phyloP scores from a whole-genome alignment of 2,329 filamentous ascomycete genomes.

The Leptographium flavum region DNA sequence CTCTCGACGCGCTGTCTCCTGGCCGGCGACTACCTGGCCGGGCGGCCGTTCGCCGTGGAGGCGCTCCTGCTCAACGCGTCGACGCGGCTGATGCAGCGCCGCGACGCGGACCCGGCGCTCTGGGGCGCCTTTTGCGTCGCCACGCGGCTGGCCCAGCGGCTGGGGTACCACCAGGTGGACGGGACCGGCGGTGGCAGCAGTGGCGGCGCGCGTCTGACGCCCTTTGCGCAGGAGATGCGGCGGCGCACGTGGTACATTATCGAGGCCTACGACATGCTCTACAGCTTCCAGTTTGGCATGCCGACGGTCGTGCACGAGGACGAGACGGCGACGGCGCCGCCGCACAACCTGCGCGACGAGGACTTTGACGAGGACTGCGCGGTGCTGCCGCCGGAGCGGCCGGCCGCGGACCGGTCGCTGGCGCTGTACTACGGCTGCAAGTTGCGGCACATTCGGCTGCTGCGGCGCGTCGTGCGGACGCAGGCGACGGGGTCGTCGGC shows the following conservation, averaged over 20 bases:
- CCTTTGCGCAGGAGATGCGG: constrained; percentile 37
- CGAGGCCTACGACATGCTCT: constrained; percentile 32
- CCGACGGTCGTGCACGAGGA: constrained; percentile 32
- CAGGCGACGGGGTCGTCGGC: constrained; percentile 24
- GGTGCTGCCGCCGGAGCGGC: constrained; percentile 40
- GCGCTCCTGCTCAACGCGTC: constrained; percentile 31
- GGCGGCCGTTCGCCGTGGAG: constrained; percentile 30
- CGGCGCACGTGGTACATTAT: constrained; percentile 34
- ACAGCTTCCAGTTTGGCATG: constrained; percentile 33
- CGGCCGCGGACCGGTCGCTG: constrained; percentile 41
- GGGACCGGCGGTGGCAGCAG: neutral
- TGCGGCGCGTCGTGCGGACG: constrained; percentile 32
- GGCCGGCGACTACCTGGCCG: constrained; percentile 31
- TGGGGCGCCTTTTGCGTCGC: constrained; percentile 34
- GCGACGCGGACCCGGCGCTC: constrained; percentile 27
- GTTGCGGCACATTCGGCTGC: constrained; percentile 15
- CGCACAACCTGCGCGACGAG: constrained; percentile 48
- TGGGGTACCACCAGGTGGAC: constrained; percentile 33
- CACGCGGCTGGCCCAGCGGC: constrained; percentile 33
- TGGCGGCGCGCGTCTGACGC: constrained; percentile 17
- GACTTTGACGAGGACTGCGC: constrained; percentile 45
- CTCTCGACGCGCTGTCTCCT: constrained; percentile 31
- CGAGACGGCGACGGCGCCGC: constrained; percentile 47
- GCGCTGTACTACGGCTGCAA: constrained; percentile 40
- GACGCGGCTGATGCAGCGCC: constrained; percentile 25